Conservation (phyloP, 805 yeast species). For the Candida yuanshanica region DNA sequence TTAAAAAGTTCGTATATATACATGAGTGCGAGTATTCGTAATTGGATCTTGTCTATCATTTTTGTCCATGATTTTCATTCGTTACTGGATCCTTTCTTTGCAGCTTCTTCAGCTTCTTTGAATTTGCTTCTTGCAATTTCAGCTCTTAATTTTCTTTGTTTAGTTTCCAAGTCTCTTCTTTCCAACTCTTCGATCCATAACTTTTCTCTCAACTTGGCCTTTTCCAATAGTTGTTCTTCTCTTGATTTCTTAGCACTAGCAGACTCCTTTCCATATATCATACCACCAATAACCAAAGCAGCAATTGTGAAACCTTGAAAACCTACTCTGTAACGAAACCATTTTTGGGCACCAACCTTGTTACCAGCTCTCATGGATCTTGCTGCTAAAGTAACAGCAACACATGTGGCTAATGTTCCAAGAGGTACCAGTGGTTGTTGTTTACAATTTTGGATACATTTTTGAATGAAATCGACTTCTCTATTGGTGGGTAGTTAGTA, state of each 20-base stretch:
- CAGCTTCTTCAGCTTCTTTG: constrained; percentile 34
- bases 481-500: constrained; percentile 18
- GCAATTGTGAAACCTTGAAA: constrained; percentile 79
- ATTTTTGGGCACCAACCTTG: constrained; percentile 69
- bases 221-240: constrained; percentile 63
- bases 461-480: constrained; percentile 45
- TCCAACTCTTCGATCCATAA: constrained; percentile 90
- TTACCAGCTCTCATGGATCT: constrained; percentile 69
- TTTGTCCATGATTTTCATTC: no score
- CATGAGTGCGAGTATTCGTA: no score
- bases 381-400: constrained; percentile 77
- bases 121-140: constrained; percentile 47
- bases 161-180: constrained; percentile 71
- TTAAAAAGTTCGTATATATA: no score
- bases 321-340: constrained; percentile 87
- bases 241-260: constrained; percentile 41
- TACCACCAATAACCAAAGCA: constrained; percentile 79
- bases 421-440: constrained; percentile 89
- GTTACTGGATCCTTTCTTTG: constrained; percentile 24
- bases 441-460: constrained; percentile 56
- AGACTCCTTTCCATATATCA: constrained; percentile 50
- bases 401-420: constrained; percentile 73
- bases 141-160: constrained; percentile 62
- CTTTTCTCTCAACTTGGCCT: constrained; percentile 79
- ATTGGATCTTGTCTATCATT: no score